These are phyloP conservation scores for Anisogramma anomala DNA, from an alignment of 2,329 filamentous ascomycete species.

Conservation along the genomic window DNA sequence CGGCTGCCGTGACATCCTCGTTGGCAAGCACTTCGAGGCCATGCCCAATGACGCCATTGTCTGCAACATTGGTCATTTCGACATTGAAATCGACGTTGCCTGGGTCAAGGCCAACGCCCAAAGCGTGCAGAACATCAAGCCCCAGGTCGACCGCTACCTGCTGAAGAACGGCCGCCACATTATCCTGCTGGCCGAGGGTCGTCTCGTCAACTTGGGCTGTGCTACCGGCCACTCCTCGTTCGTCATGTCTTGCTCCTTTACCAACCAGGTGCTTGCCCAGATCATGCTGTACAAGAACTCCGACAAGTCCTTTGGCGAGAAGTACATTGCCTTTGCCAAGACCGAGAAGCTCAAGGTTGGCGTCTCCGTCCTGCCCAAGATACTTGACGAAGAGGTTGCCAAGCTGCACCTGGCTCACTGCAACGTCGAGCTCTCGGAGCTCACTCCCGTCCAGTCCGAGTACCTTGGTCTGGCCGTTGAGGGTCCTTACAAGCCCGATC, in stretches of 20 bases:
- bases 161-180: conserved; percentile 92
- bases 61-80: conserved; percentile 99
- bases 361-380: conserved; percentile 97
- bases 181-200: conserved; percentile 96
- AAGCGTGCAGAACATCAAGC: conserved; percentile 97
- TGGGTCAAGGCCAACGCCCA: conserved; percentile 97
- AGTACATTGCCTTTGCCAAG: conserved; percentile 95
- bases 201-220: conserved; percentile 98
- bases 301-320: conserved; percentile 76
- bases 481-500: conserved; percentile 94
- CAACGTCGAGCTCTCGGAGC: conserved; percentile 84
- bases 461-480: conserved; percentile 79
- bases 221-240: conserved; percentile 98
- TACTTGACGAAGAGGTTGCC: conserved; percentile 97
- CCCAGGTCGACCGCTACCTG: conserved; percentile 95
- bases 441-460: conserved; percentile 79
- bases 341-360: conserved; percentile 79
- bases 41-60: conserved; percentile 99
- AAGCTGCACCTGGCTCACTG: conserved; percentile 84
- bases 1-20: conserved; percentile 95
- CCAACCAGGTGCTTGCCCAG: conserved; percentile 99
- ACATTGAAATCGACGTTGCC: conserved; percentile 98
- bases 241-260: conserved; percentile 99
- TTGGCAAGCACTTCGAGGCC: conserved; percentile 79
- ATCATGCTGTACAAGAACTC: conserved; percentile 94